Percentiles rank a stretch among this genome's conserved stretches.
These are phyloP conservation scores for Chondrus crispus DNA, from an alignment of 23 red algal genomes.

Conservation along the genomic window DNA sequence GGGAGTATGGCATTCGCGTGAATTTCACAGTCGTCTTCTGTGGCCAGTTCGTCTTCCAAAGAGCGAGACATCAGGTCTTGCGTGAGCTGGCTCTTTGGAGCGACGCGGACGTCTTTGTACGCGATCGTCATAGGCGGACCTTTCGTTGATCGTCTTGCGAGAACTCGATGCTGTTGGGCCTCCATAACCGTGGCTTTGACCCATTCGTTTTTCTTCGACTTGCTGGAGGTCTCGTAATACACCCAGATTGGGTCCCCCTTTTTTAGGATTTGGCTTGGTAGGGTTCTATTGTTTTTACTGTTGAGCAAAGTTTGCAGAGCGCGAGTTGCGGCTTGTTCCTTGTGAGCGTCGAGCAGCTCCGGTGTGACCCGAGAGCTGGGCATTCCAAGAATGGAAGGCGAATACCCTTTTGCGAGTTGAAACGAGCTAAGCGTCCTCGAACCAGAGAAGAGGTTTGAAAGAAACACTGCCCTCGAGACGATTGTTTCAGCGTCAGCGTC, in stretches of 20 bases:
- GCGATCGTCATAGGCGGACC: not conserved
- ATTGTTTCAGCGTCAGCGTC: not conserved
- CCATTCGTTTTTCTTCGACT: not conserved
- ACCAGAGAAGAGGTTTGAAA: not conserved
- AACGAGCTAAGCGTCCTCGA: not conserved
- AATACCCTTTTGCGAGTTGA: not conserved
- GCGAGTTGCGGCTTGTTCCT: not conserved
- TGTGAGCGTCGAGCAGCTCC: not conserved
- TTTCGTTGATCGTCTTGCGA: not conserved
- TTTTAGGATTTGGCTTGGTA: not conserved
- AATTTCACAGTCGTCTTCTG: too few species aligned
- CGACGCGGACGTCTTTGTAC: not conserved
- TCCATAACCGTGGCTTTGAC: not conserved
- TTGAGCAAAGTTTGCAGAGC: not conserved
- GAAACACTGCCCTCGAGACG: not conserved
- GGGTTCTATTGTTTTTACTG: not conserved
- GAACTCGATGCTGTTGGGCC: not conserved
- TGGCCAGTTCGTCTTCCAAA: not conserved
- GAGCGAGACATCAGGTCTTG: not conserved
- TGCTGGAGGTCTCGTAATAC: not conserved
- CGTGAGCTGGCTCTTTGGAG: not conserved
- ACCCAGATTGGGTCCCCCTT: not conserved
- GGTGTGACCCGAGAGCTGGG: not conserved
- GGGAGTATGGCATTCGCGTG: too few species aligned
- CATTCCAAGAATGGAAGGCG: not conserved